Percentiles rank a stretch among this genome's conserved stretches.
phyloP scores from a whole-genome alignment of 805 yeast genomes.

The Myxozyma sirexii region DNA sequence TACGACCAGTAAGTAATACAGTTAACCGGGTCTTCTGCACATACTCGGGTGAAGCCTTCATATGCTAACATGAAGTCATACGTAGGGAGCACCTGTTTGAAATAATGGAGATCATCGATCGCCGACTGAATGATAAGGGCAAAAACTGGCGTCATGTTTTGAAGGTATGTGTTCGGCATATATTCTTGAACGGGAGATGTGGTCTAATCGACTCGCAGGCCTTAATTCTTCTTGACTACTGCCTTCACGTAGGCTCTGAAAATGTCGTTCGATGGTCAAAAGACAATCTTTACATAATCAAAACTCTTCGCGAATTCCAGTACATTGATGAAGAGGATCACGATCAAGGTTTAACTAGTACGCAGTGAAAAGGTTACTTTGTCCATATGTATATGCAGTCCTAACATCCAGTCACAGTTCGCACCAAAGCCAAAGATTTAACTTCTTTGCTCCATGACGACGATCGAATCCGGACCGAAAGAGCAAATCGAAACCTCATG shows the following conservation, averaged over 20 bases:
- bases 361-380: neutral
- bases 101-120: constrained; percentile 91
- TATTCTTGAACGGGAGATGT: too few species aligned
- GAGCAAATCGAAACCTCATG: constrained; percentile 48
- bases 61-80: too few species aligned
- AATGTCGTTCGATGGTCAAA: constrained; percentile 89
- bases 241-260: constrained; percentile 83
- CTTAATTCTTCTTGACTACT: constrained; percentile 81
- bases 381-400: neutral
- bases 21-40: neutral
- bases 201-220: constrained; percentile 44
- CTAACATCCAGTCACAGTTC: constrained; percentile 40
- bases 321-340: constrained; percentile 72
- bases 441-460: constrained; percentile 79
- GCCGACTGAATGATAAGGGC: constrained; percentile 91
- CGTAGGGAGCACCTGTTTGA: constrained; percentile 71
- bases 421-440: constrained; percentile 88
- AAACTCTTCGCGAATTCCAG: constrained; percentile 88
- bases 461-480: constrained; percentile 73
- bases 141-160: constrained; percentile 97
- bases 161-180: constrained; percentile 51
- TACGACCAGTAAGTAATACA: constrained; percentile 51
- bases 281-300: constrained; percentile 83
- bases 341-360: constrained; percentile 81
- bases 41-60: too few species aligned